These are phyloP conservation scores for Lipomyces yamadae DNA, from an alignment of 805 yeast genomes.

Conservation along the genomic window DNA sequence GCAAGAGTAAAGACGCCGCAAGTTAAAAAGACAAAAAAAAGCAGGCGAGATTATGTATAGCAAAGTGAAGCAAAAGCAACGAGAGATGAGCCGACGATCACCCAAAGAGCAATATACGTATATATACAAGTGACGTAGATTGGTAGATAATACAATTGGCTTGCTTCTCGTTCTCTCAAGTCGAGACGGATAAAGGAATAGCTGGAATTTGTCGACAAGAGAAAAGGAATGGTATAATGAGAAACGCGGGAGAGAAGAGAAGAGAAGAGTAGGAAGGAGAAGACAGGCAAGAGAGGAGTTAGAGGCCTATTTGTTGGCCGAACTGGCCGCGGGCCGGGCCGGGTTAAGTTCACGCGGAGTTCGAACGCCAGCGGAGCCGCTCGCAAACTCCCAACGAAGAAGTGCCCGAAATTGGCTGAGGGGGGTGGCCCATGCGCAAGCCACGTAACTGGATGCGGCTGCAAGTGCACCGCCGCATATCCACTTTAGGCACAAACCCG, in stretches of 20 bases:
- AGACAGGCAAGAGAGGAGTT: background rate
- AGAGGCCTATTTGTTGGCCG: conserved; percentile 8
- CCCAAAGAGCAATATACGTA: background rate
- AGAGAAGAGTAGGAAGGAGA: conserved; percentile 7
- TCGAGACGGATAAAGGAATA: background rate
- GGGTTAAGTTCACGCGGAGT: conserved; percentile 10
- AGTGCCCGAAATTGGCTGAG: conserved; percentile 9
- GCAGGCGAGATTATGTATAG: background rate
- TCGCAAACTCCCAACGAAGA: conserved; percentile 15
- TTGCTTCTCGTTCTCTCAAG: background rate
- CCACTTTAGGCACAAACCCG: background rate
- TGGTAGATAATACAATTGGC: background rate
- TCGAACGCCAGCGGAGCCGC: background rate
- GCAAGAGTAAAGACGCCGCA: background rate
- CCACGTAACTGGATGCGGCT: background rate
- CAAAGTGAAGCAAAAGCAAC: background rate
- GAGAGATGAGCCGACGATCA: background rate
- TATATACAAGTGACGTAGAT: background rate
- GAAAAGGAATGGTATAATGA: background rate
- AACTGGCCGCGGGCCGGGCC: conserved; percentile 9
- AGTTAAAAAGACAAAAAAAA: background rate
- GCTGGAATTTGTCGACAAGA: background rate
- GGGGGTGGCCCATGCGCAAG: background rate
- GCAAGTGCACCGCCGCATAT: conserved; percentile 17
- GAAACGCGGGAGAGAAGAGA: background rate